Base-by-base conservation (phyloP, 2,329 filamentous ascomycete genomes). In the Pochonia chlamydosporia region DNA sequence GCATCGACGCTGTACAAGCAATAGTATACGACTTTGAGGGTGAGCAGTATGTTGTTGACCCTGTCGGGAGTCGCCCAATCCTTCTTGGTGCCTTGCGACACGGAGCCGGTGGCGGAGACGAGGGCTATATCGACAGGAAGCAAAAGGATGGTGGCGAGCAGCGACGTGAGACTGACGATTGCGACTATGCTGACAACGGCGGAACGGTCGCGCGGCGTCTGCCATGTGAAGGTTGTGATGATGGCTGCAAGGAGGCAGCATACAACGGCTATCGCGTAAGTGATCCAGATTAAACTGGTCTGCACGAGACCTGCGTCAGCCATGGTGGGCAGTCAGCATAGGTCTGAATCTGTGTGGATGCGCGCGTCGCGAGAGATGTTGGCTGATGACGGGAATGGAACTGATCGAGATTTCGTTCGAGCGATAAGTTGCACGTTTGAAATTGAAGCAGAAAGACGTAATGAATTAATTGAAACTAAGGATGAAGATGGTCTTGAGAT, bases 111-210 rank as follows among this genome's bases (percentile, higher is more conserved):
- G 6, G 90, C 89, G 2, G 92, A 96, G 41, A 96, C 86, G 56
- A 99, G 80, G 10, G 93, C 93, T 56, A 97, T 89, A 66, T 99
- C 93, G 65, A 97, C 92, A 21, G 93, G 93, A 24, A 96, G 81
- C 20, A 99, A 80, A 28, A 99, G 79, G 24, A 96, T 84, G 1
- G 93, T 99, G 13, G 93, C 93, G 46, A 99, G 82, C 25, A 99
- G 79, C 8, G 87, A 80, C 9, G 91, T 90, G 40, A 96, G 77
- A 47, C 90, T 93, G 67, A 96, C 72, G 57, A 95, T 90, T 64
- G 89, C 89, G 57, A 96, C 86, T 45, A 82, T 75, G 50, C 85
- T 95, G 51, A 97, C 89, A 42, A 86, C 76, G 33, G 82, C 79
- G 20, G 89, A 93, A 52, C 93, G 84, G 49, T 97, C 92, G 58